Evolutionary conservation across 805 yeast species (phyloP).

Genomic region (Myxozyma sirexii): DNA sequence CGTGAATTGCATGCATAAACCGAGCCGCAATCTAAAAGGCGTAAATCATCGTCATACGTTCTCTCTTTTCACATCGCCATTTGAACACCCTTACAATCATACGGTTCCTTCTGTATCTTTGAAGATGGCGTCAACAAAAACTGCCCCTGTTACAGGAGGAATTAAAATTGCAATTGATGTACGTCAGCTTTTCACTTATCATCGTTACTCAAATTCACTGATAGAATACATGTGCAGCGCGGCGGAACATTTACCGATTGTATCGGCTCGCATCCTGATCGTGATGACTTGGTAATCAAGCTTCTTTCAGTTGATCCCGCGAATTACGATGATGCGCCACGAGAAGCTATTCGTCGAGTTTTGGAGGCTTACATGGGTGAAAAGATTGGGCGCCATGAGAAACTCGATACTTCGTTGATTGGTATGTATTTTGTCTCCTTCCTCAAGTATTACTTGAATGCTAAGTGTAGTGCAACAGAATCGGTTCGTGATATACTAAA

Average conservation of each 20-base stretch:
- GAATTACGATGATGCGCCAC: conserved; percentile 87
- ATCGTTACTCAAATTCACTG: not conserved
- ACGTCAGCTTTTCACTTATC: not conserved
- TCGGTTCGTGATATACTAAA: conserved; percentile 12
- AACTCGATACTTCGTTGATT: conserved; percentile 57
- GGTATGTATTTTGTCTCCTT: conserved; percentile 27
- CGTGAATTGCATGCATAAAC: too few species aligned
- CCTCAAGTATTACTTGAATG: not conserved
- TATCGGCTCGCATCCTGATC: conserved; percentile 53
- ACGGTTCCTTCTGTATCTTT: too few species aligned
- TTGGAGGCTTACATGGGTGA: conserved; percentile 61
- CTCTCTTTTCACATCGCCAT: too few species aligned
- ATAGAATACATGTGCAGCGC: conserved; percentile 41
- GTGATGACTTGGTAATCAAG: conserved; percentile 66
- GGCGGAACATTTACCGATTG: conserved; percentile 95
- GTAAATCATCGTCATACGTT: too few species aligned
- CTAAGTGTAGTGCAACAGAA: conserved; percentile 3
- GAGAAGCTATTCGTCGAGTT: conserved; percentile 84
- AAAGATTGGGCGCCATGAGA: conserved; percentile 59
- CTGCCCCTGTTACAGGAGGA: conserved; percentile 25
- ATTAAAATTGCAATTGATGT: conserved; percentile 32
- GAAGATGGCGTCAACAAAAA: not conserved
- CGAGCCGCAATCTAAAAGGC: too few species aligned
- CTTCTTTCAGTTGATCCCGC: conserved; percentile 84
- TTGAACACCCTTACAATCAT: too few species aligned